phyloP scores from a whole-genome alignment of 768 basidiomycete species.

The Pleurotus pulmonarius region DNA sequence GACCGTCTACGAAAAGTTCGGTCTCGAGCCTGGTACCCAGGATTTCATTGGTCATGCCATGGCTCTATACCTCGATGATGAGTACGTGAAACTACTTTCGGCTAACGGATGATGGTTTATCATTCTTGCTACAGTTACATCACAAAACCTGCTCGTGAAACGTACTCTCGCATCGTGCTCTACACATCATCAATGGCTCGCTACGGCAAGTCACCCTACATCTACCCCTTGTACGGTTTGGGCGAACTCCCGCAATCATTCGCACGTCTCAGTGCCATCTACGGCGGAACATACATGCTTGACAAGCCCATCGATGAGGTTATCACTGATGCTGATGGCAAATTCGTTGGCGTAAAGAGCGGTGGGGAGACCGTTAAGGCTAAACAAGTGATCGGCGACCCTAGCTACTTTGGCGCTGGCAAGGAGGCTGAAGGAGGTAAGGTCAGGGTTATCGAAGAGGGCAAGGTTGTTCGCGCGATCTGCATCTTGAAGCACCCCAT shows the following conservation, averaged over 20 bases:
- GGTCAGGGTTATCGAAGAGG: constrained; percentile 85
- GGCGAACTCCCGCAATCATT: constrained; percentile 99
- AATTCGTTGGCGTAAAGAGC: constrained; percentile 89
- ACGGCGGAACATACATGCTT: constrained; percentile 99
- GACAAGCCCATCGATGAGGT: constrained; percentile 93
- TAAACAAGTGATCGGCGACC: constrained; percentile 96
- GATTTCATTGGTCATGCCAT: constrained; percentile 99
- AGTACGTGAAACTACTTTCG: constrained; percentile 50
- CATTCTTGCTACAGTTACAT: constrained; percentile 66
- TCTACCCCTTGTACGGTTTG: constrained; percentile 97
- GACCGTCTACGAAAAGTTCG: constrained; percentile 94
- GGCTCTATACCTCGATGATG: constrained; percentile 97
- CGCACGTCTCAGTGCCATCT: constrained; percentile 96
- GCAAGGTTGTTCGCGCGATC: constrained; percentile 94
- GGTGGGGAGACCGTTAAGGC: constrained; percentile 92
- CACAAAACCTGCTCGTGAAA: constrained; percentile 82
- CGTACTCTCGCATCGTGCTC: constrained; percentile 93
- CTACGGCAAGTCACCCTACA: constrained; percentile 99
- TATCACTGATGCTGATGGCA: constrained; percentile 79
- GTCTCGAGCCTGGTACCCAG: constrained; percentile 94
- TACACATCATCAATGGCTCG: constrained; percentile 99
- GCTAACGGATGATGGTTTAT: constrained; percentile 4
- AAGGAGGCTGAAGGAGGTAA: constrained; percentile 65
- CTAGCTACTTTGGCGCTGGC: constrained; percentile 91
- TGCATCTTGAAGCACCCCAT: constrained; percentile 98